Base-by-base conservation (phyloP, 352 stramenopile genomes). In the Pythium rishiriense region DNA sequence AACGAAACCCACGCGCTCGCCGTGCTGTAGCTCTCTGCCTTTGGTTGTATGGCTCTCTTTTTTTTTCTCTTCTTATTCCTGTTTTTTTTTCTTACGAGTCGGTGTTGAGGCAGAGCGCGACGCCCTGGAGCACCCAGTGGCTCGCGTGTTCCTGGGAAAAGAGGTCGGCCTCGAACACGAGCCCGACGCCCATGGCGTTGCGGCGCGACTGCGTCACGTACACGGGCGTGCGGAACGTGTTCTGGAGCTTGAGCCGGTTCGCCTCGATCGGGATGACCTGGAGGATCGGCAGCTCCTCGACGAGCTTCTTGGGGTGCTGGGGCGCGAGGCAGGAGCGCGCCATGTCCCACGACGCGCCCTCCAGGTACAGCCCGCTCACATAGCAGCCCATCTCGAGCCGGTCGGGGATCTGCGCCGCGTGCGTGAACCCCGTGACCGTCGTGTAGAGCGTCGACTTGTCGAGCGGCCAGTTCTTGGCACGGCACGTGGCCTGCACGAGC, bases 401-500 rank as follows among this genome's bases (percentile, higher is more conserved):
- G 10, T 73, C 66, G 10, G 75, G 72, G 4, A 98, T 68, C 37
- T 98, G 80, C 8, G 65, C 64, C n/a, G 72, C 69, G 17, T 78
- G 33, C 10, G 75, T 92, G 64, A 88, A 96, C 33, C 66, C 66
- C n/a, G 94, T 98, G 14, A 98, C 96, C 6, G 86, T 79, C 8
- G 95, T 98, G 68, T 97, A 98, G 17, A 97, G 68, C 29, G 91
- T 97, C 14, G 88, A 96, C 74, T 98, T 98, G 79, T 98, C 96
- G 57, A 98, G 81, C 14, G 95, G 90, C 95, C 96, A 98, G 68
- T 97, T 97, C 75, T 91, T 89, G 26, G 81, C 76, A 25, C 95
- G 86, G 64, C 96, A 98, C 14, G 96, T 98, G 9, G 93, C 94
- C 69, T 98, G 96, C 48, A 98, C 93, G 17, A 98, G 78, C 10